A percentile compares a stretch with the other conserved stretches of the same genome.
Evolutionary conservation across 805 yeast species (phyloP).

Genomic region (Sugiyamaella americana): DNA sequence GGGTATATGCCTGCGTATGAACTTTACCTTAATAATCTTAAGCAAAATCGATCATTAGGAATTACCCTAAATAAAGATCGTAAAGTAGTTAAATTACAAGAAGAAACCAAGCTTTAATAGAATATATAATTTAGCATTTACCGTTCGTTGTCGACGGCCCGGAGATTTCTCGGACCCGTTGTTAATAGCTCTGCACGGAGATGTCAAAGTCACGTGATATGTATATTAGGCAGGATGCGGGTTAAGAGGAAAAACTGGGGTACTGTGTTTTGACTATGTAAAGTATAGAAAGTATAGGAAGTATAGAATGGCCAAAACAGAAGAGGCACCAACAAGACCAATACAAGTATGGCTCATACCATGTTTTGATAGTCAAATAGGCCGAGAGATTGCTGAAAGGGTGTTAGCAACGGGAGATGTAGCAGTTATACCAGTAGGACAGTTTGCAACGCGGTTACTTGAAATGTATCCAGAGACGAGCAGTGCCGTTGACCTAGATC

Average conservation of each 20-base stretch:
- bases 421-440: conserved; percentile 13
- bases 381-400: conserved; percentile 13
- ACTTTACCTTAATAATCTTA: conserved; percentile 39
- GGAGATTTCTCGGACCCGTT: background rate
- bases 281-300: no score
- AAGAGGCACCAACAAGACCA: background rate
- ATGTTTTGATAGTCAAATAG: conserved; percentile 11
- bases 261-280: no score
- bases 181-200: no score
- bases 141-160: background rate
- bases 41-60: background rate
- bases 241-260: background rate
- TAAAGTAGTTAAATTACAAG: background rate
- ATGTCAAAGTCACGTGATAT: no score
- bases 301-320: background rate
- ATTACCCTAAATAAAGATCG: conserved; percentile 4
- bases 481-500: conserved; percentile 11
- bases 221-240: no score
- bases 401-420: conserved; percentile 16
- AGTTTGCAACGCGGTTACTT: conserved; percentile 3
- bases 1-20: conserved; percentile 84
- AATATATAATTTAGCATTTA: background rate
- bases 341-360: conserved; percentile 19
- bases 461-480: conserved; percentile 13
- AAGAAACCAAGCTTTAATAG: background rate